Conservation (phyloP, 129 eudicot genomes). For the Helichrysum umbraculigerum region DNA sequence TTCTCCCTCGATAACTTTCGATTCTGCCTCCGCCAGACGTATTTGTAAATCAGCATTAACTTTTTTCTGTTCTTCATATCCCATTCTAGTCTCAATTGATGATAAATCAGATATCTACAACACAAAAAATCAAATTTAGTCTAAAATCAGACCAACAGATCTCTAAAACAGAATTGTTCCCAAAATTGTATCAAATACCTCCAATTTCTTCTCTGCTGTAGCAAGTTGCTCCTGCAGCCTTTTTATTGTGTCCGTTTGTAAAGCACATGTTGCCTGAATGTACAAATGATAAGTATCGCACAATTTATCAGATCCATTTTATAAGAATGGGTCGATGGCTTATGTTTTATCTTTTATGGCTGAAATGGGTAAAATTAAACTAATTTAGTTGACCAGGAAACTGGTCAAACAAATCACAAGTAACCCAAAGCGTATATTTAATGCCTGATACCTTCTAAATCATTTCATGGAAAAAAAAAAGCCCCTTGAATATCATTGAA, state of each 20-base stretch:
- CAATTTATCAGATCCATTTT: not conserved
- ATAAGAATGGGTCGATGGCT: not conserved
- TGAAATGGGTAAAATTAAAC: not conserved
- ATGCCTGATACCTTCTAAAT: not conserved
- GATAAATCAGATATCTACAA: constrained; percentile 72
- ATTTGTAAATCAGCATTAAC: constrained; percentile 54
- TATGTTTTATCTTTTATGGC: not conserved
- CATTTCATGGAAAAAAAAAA: no score
- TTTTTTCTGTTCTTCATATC: constrained; percentile 66
- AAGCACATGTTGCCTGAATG: constrained; percentile 60
- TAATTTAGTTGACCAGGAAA: not conserved
- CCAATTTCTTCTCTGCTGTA: constrained; percentile 65
- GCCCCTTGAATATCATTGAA: not conserved
- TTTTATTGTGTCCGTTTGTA: constrained; percentile 62
- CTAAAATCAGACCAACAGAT: constrained; percentile 3
- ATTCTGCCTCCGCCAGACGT: constrained; percentile 78
- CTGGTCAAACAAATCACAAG: not conserved
- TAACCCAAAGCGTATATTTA: not conserved
- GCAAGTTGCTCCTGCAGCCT: constrained; percentile 66
- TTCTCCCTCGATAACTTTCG: constrained; percentile 84
- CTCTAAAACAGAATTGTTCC: constrained; percentile 13
- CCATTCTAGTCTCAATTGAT: constrained; percentile 60
- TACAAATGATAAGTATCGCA: constrained; percentile 3
- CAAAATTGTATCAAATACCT: constrained; percentile 48
- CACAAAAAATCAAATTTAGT: constrained; percentile 1